Evolutionary conservation across 805 yeast genomes (phyloP).

Genomic region (Candida pseudoglaebosa): DNA sequence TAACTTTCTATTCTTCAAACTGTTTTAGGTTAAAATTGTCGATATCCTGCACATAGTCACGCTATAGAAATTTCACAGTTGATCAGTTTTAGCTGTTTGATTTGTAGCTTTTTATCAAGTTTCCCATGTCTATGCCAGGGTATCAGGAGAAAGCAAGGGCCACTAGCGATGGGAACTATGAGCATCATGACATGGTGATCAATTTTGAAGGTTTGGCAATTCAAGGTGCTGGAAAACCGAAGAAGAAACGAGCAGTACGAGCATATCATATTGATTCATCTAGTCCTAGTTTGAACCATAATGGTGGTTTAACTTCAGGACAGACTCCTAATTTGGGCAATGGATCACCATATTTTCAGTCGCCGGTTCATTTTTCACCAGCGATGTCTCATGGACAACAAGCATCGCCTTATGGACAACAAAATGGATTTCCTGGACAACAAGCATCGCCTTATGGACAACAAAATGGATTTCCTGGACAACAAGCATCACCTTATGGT

Average conservation of each 20-base stretch:
- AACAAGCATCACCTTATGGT: neutral
- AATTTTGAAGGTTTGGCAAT: slow-evolving; percentile 5
- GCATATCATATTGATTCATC: slow-evolving; percentile 26
- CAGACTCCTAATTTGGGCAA: neutral
- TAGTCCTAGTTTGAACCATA: neutral
- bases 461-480: slow-evolving; percentile 2
- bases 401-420: neutral
- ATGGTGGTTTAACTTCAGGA: neutral
- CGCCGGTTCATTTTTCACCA: neutral
- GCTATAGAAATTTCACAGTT: neutral
- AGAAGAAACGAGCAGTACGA: slow-evolving; percentile 28
- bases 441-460: neutral
- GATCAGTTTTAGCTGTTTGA: neutral
- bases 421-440: slow-evolving; percentile 5
- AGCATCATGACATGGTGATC: neutral
- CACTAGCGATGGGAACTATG: neutral
- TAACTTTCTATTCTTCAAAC: neutral
- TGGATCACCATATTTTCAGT: neutral
- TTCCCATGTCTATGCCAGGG: neutral
- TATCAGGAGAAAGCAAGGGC: neutral
- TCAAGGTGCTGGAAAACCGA: slow-evolving; percentile 8
- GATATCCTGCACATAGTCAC: neutral
- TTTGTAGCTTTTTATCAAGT: neutral
- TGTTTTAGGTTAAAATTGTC: neutral
- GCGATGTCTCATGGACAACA: neutral